A percentile compares a stretch with the other conserved stretches of the same genome.
Evolutionary conservation across 345 rosid genomes (phyloP).

Genomic region (Excoecaria cochinchinensis): DNA sequence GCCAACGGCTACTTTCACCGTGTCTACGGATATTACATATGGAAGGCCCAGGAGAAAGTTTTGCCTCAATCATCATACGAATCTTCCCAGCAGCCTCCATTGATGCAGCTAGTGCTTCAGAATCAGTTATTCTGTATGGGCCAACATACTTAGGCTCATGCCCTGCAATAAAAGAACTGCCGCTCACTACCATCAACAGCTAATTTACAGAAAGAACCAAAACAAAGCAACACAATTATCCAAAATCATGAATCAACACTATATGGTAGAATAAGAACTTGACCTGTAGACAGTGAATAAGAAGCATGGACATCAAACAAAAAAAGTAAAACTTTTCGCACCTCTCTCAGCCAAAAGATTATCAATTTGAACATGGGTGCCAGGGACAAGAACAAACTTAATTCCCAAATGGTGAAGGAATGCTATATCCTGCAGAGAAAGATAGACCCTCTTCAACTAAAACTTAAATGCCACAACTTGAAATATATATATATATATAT

Average conservation of each 20-base stretch:
- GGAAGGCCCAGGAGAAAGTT: slow-evolving; percentile 95
- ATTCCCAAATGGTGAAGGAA: slow-evolving; percentile 90
- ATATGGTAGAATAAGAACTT: background rate
- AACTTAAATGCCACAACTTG: background rate
- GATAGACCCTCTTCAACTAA: background rate
- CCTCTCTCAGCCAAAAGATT: slow-evolving; percentile 80
- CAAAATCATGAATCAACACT: background rate
- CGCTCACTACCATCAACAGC: slow-evolving; percentile 2
- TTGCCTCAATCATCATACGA: slow-evolving; percentile 85
- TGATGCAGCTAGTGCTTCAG: slow-evolving; percentile 78
- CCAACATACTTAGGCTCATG: slow-evolving; percentile 66
- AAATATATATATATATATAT: no score
- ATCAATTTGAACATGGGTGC: slow-evolving; percentile 88
- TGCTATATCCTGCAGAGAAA: slow-evolving; percentile 72
- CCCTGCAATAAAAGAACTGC: slow-evolving; percentile 44
- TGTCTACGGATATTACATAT: slow-evolving; percentile 79
- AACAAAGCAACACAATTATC: background rate
- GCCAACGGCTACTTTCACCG: slow-evolving; percentile 86
- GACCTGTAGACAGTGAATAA: background rate
- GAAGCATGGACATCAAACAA: background rate
- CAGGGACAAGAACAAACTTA: slow-evolving; percentile 77
- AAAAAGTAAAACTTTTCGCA: slow-evolving; percentile 13
- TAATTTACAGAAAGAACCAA: background rate
- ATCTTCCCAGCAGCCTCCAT: slow-evolving; percentile 95
- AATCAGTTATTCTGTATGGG: slow-evolving; percentile 78